Conservation (phyloP, 1,139 yeast species). For the Taphrina wiesneri region DNA sequence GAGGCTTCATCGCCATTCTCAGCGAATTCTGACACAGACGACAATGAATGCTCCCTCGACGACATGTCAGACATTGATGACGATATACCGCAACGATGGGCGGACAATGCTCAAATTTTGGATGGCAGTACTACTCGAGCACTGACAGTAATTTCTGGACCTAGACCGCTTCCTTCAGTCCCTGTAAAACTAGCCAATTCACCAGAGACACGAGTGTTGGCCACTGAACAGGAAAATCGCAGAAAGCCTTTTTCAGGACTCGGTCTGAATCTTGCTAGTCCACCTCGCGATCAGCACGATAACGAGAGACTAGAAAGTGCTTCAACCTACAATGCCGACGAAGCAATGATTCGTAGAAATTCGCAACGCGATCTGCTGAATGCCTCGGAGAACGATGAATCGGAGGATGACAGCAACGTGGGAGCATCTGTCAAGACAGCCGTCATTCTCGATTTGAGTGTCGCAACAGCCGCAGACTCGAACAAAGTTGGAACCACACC, state of each 20-base stretch:
- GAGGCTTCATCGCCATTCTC: constrained; percentile 23
- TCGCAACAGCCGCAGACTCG: not conserved
- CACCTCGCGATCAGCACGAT: not conserved
- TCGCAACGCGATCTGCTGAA: not conserved
- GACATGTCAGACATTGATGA: not conserved
- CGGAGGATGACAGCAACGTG: not conserved
- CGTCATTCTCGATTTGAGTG: not conserved
- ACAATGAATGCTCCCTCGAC: not conserved
- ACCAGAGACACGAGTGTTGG: constrained; percentile 11
- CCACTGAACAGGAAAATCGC: constrained; percentile 19
- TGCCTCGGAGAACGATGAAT: not conserved
- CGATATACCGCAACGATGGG: not conserved
- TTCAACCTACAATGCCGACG: constrained; percentile 18
- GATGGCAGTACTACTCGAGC: not conserved
- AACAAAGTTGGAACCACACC: not conserved
- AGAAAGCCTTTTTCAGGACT: constrained; percentile 20
- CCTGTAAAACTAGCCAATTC: constrained; percentile 8
- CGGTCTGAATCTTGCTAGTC: constrained; percentile 13
- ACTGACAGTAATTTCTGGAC: constrained; percentile 5
- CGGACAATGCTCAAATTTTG: not conserved
- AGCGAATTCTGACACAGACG: not conserved
- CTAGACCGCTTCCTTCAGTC: constrained; percentile 21
- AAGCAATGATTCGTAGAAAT: constrained; percentile 7
- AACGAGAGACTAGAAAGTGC: not conserved
- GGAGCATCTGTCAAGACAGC: not conserved